Evolutionary conservation across 805 yeast species (phyloP), one percentile per base, ranked within the genome.

Genomic region (Yamadazyma tumulicola): DNA sequence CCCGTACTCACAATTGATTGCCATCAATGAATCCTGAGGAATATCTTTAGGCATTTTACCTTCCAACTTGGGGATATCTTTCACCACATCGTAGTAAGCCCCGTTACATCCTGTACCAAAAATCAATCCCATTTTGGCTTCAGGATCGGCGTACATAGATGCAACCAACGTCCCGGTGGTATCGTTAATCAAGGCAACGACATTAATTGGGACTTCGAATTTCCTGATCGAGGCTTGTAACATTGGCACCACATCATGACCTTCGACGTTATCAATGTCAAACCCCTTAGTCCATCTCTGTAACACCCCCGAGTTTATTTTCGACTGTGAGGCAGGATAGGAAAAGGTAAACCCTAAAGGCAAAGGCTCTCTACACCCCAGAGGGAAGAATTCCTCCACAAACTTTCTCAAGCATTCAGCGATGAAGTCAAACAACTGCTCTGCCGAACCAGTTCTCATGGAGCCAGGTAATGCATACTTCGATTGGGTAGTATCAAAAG

Each of bases 211-310:
- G 33, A 86, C 77, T 14, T 72, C 60, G 45, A 69, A 67, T 48
- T 71, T 70, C 46, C 74, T 69, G 46, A 91, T 71, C 26, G 95
- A 85, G 9, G 66, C 64, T 66, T 85, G 95, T 54, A 91, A 75
- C 86, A 89, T 73, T 44, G 95, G 94, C 34, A 85, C 96, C 41
- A 91, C 96, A 56, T 91, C 94, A 39, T 84, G 77, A 45, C 96
- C 96, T 68, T 91, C 97, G 38, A 91, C 96, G 40, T 82, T 86
- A 40, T 76, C 83, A 49, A 91, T 87, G 61, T 91, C 96, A 65
- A 85, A 91, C 46, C 97, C 98, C 69, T 91, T 91, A 44, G 97
- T 91, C 97, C 97, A 91, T 63, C 91, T 77, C 72, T 87, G 96
- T 56, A 91, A 75, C 37, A 83, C 57, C 61, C 97, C 98, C 48